Evolutionary conservation across 345 rosid genomes (phyloP).

Genomic region (Camelina sativa): DNA sequence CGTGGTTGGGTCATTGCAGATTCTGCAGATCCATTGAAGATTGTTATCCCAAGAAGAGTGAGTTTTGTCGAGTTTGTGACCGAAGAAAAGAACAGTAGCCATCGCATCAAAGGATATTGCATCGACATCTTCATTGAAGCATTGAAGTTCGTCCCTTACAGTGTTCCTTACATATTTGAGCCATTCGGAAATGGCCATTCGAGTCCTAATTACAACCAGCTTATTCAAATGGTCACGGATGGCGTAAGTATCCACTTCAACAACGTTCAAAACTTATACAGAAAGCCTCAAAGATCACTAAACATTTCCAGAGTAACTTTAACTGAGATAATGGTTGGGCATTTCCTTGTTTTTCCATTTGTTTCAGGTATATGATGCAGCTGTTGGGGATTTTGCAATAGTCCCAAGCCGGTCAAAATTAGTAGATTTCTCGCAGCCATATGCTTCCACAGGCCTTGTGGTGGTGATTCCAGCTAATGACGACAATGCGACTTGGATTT

Average conservation of each 20-base stretch:
- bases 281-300: constrained; percentile 30
- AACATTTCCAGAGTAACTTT: constrained; percentile 15
- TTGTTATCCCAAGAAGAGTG: constrained; percentile 79
- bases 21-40: constrained; percentile 63
- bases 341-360: constrained; percentile 7
- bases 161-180: constrained; percentile 67
- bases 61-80: constrained; percentile 80
- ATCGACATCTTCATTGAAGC: constrained; percentile 81
- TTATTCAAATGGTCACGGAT: constrained; percentile 56
- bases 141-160: constrained; percentile 65
- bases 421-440: constrained; percentile 85
- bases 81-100: constrained; percentile 52
- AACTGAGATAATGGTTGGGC: constrained; percentile 17
- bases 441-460: constrained; percentile 68
- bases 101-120: constrained; percentile 66
- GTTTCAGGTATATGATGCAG: constrained; percentile 69
- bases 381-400: constrained; percentile 70
- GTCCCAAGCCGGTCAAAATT: constrained; percentile 57
- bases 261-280: neutral
- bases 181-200: constrained; percentile 69
- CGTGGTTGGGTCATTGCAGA: constrained; percentile 88
- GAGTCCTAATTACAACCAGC: constrained; percentile 66
- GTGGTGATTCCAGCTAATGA: constrained; percentile 62
- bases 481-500: constrained; percentile 60
- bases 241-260: constrained; percentile 57